Base-by-base conservation (phyloP, 176 grass and related monocot species). In the Oropetium thomaeum region DNA sequence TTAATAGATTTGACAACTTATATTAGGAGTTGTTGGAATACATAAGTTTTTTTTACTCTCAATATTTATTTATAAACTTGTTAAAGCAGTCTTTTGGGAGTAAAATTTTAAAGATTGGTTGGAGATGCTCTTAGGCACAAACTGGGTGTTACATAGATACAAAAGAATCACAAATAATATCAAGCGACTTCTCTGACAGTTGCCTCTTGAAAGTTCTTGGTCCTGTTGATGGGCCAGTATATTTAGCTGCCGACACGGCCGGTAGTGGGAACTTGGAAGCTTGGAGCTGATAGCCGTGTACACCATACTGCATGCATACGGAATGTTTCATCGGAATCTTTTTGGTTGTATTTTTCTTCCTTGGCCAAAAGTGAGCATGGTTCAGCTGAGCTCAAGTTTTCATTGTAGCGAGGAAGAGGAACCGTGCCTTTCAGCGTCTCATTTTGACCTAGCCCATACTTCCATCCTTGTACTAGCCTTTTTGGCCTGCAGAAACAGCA, bases 391-490 rank as follows among this genome's bases (percentile, higher is more conserved):
- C 61, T 68, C 32, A 11, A 40, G 5, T 39, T 43, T 59, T 38
- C 28, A 17, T 22, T 14, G 1, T 38, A 23, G 29, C 10, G n/a
- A 58, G 26, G 31, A 61, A n/a, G n/a, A n/a, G n/a, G n/a, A 71
- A 52, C 62, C n/a, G 38, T 57, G 26, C 52, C 52, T 7, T 49
- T 57, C 9, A 12, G 53, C 23, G 4, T 7, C 26, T 86, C 84
- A 86, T 76, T 81, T 81, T 38, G 84, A 69, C 53, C 44, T 76
- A 29, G 71, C 78, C 84, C 78, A 86, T 76, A 54, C 31, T 69
- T 41, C 58, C 84, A 86, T 86, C 29, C 84, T 44, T 31, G 27
- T 43, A 70, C 64, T 81, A 1, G 71, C 31, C 29, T 62, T 70
- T 37, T 4, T 81, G 1, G 77, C 84, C 84, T 86, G 65, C 28